phyloP scores from a whole-genome alignment of 2,329 filamentous ascomycete genomes.

The Sphaerulina vaccinii region DNA sequence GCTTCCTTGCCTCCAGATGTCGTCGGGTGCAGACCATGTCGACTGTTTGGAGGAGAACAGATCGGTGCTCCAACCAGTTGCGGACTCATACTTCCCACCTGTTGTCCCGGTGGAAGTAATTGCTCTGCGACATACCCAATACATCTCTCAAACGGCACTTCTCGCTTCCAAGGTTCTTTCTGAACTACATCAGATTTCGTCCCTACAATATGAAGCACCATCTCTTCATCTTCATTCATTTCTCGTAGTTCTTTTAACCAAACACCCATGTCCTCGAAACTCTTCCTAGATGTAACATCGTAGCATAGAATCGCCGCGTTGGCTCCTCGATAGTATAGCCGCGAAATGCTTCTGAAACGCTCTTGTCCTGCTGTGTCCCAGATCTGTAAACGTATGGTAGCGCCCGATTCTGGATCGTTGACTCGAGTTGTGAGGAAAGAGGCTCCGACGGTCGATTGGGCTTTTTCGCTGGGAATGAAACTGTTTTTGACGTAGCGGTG shows the following conservation, averaged over 20 bases:
- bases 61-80: constrained; percentile 6
- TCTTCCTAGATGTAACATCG: constrained; percentile 81
- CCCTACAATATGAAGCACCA: constrained; percentile 91
- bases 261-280: constrained; percentile 86
- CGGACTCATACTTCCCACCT: constrained; percentile 16
- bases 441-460: constrained; percentile 51
- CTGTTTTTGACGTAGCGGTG: constrained; percentile 72
- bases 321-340: constrained; percentile 93
- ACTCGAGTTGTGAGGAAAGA: constrained; percentile 65
- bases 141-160: constrained; percentile 91
- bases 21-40: constrained; percentile 49
- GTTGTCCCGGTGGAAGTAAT: constrained; percentile 59
- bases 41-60: constrained; percentile 17
- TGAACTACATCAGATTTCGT: constrained; percentile 91
- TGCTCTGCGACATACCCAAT: constrained; percentile 95
- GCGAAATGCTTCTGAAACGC: constrained; percentile 88
- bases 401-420: constrained; percentile 76
- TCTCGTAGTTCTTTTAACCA: constrained; percentile 61
- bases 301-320: constrained; percentile 94
- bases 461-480: constrained; percentile 63
- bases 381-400: constrained; percentile 85
- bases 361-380: constrained; percentile 98
- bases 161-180: constrained; percentile 71
- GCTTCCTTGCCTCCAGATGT: constrained; percentile 36
- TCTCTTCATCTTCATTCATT: constrained; percentile 53